Conservation (phyloP, 345 rosid species). For the Dipteronia sinensis region DNA sequence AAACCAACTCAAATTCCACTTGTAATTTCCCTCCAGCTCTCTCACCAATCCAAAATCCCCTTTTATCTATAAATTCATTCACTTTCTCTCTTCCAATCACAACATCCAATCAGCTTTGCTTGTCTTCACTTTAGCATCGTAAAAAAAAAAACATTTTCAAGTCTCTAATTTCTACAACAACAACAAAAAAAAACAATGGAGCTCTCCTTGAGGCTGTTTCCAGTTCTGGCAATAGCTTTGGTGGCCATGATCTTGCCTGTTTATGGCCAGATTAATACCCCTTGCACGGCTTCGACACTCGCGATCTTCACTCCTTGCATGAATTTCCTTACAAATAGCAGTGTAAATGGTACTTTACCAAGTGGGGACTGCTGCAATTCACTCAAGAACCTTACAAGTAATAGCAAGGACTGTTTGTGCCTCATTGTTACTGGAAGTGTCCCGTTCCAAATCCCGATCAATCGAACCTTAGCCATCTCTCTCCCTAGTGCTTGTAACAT, state of each 20-base stretch:
- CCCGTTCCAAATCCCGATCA: slow-evolving; percentile 73
- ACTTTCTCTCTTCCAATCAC: slow-evolving; percentile 5
- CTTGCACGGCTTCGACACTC: slow-evolving; percentile 59
- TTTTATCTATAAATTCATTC: slow-evolving; percentile 35
- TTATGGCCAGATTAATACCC: slow-evolving; percentile 43
- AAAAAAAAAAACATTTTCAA: background rate
- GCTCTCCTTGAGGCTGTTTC: background rate
- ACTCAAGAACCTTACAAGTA: slow-evolving; percentile 54
- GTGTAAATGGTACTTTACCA: slow-evolving; percentile 55
- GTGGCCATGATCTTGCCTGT: slow-evolving; percentile 34
- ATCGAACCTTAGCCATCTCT: slow-evolving; percentile 71
- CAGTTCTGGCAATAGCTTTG: slow-evolving; percentile 19
- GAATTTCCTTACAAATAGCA: slow-evolving; percentile 66
- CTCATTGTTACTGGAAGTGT: slow-evolving; percentile 63
- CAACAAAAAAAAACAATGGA: slow-evolving; percentile 22
- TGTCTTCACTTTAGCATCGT: background rate
- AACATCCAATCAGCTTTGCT: slow-evolving; percentile 1
- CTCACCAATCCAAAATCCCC: slow-evolving; percentile 3
- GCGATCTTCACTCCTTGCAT: slow-evolving; percentile 66
- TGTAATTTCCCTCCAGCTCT: slow-evolving; percentile 21
- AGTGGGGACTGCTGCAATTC: slow-evolving; percentile 64
- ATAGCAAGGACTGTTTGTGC: slow-evolving; percentile 72
- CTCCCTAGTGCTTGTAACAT: slow-evolving; percentile 89
- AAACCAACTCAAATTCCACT: slow-evolving; percentile 45
- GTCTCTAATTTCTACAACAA: background rate